Evolutionary conservation across 2,329 filamentous ascomycete genomes (phyloP).

Genomic region (Monosporascus sp.): DNA sequence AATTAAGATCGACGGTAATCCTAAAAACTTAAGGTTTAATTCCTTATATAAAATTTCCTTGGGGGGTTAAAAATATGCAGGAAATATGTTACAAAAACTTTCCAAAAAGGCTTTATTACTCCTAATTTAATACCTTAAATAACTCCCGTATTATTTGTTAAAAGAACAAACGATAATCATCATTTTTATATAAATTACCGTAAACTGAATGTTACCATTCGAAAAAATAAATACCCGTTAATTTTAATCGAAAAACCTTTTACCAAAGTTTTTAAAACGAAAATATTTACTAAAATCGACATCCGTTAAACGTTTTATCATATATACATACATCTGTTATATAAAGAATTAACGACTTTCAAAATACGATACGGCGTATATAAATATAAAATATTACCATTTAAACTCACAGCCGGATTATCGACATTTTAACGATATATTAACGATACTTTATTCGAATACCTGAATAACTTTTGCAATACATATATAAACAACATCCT

Average conservation of each 20-base stretch:
- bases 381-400: slow-evolving; percentile 4
- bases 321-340: background rate
- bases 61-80: background rate
- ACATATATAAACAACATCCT: slow-evolving; percentile 6
- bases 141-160: background rate
- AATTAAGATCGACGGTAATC: background rate
- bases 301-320: slow-evolving; percentile 1
- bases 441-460: too few species aligned
- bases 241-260: slow-evolving; percentile 1
- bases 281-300: slow-evolving; percentile 4
- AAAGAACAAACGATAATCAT: background rate
- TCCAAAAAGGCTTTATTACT: slow-evolving; percentile 1
- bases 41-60: background rate
- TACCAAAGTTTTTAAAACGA: background rate
- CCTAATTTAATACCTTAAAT: background rate
- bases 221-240: slow-evolving; percentile 1
- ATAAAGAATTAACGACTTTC: slow-evolving; percentile 3
- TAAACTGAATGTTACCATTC: slow-evolving; percentile 1
- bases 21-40: background rate
- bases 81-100: background rate
- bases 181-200: slow-evolving; percentile 4
- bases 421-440: slow-evolving; percentile 3
- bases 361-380: background rate
- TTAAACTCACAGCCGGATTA: background rate
- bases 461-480: slow-evolving; percentile 2